Evolutionary conservation across 768 basidiomycete species (phyloP).

Genomic region (Tricholoma hemisulphureum): DNA sequence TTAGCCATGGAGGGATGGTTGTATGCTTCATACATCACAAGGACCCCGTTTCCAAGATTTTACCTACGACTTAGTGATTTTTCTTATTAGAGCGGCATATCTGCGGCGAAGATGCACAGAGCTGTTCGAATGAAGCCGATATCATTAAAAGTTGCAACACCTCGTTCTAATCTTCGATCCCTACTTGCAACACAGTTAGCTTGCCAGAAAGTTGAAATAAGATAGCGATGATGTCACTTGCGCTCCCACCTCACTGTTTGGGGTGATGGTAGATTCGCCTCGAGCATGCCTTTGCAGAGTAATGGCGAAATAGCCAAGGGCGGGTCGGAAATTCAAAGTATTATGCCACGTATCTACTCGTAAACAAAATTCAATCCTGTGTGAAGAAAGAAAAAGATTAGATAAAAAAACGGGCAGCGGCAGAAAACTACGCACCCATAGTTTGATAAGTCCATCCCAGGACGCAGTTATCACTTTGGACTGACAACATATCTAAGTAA

Average conservation of each 20-base stretch:
- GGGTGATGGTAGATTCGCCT: too few species aligned
- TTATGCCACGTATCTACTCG: constrained; percentile 11
- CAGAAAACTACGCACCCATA: constrained; percentile 70
- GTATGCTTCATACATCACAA: neutral
- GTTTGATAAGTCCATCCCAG: constrained; percentile 97
- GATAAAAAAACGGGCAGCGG: constrained; percentile 5
- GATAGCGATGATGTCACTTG: neutral
- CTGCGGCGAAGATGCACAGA: neutral
- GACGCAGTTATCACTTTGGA: constrained; percentile 96
- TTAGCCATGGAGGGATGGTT: neutral
- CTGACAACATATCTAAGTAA: constrained; percentile 43
- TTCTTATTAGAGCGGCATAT: too few species aligned
- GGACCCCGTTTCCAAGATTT: neutral
- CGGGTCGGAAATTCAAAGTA: neutral
- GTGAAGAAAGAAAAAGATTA: constrained; percentile 11
- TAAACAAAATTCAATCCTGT: constrained; percentile 38
- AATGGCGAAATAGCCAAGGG: neutral
- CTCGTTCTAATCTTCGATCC: too few species aligned
- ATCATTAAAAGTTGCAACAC: too few species aligned
- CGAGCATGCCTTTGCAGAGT: too few species aligned
- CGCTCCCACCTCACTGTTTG: too few species aligned
- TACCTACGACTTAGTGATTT: neutral
- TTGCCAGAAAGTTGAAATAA: neutral
- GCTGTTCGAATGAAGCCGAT: too few species aligned
- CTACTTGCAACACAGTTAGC: neutral